These are phyloP conservation scores for Tulasnella sp. DNA, from an alignment of 768 basidiomycete species.

Conservation along the genomic window DNA sequence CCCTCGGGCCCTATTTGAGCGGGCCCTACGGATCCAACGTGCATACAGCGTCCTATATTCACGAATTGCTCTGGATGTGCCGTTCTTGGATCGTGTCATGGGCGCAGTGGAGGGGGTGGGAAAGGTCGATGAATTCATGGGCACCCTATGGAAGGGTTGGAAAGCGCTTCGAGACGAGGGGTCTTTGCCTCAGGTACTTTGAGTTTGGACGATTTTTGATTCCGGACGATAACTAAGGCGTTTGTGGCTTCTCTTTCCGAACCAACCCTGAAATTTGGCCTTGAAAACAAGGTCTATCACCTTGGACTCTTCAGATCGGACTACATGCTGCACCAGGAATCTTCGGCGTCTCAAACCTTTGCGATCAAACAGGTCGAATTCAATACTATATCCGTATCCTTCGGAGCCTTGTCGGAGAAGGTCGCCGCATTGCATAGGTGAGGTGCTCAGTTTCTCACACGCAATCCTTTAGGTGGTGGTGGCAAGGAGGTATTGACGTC, in stretches of 20 bases:
- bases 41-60: constrained; percentile 81
- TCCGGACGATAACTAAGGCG: too few species aligned
- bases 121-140: constrained; percentile 77
- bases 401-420: constrained; percentile 66
- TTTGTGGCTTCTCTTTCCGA: too few species aligned
- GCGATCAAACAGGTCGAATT: constrained; percentile 93
- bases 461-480: neutral
- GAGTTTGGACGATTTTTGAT: too few species aligned
- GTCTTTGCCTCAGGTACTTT: constrained; percentile 37
- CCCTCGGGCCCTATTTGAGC: constrained; percentile 58
- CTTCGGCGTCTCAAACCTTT: constrained; percentile 25
- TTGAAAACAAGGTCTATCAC: constrained; percentile 51
- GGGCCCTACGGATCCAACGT: constrained; percentile 56
- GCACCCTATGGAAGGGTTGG: constrained; percentile 81
- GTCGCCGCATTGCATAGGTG: constrained; percentile 69
- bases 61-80: constrained; percentile 63
- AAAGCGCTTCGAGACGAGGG: constrained; percentile 53
- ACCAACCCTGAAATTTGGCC: neutral
- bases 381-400: constrained; percentile 91
- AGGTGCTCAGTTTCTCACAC: constrained; percentile 17
- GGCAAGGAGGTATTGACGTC: neutral
- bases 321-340: constrained; percentile 65
- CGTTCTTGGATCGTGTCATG: constrained; percentile 77
- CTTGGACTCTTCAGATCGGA: constrained; percentile 91
- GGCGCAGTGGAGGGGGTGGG: constrained; percentile 67